These are phyloP conservation scores for Spathaspora arborariae DNA, from an alignment of 805 yeast species.

Conservation along the genomic window DNA sequence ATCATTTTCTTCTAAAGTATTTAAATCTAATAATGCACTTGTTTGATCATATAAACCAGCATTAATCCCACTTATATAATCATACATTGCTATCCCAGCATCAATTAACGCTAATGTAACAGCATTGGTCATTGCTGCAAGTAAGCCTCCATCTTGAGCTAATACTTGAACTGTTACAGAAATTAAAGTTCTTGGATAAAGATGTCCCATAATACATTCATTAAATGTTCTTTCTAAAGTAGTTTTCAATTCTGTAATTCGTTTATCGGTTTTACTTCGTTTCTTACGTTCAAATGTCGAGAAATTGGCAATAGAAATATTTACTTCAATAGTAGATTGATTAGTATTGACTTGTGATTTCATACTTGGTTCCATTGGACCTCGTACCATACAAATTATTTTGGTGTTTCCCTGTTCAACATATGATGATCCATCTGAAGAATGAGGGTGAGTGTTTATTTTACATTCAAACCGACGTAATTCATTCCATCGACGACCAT, in stretches of 20 bases:
- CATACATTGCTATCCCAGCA: slow-evolving; percentile 93
- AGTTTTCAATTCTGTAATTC: slow-evolving; percentile 64
- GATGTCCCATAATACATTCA: slow-evolving; percentile 66
- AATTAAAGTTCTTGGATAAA: slow-evolving; percentile 84
- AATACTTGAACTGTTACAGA: slow-evolving; percentile 71
- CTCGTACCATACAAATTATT: slow-evolving; percentile 78
- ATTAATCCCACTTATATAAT: slow-evolving; percentile 75
- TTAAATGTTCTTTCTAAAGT: slow-evolving; percentile 67
- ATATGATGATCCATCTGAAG: slow-evolving; percentile 89
- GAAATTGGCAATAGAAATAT: slow-evolving; percentile 74
- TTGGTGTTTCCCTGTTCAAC: slow-evolving; percentile 91
- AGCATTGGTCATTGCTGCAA: slow-evolving; percentile 79
- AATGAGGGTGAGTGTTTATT: slow-evolving; percentile 81
- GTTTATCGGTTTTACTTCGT: slow-evolving; percentile 61
- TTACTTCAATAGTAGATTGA: slow-evolving; percentile 58
- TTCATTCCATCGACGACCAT: slow-evolving; percentile 96
- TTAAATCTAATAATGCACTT: slow-evolving; percentile 75
- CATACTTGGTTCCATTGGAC: slow-evolving; percentile 80
- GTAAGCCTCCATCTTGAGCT: slow-evolving; percentile 85
- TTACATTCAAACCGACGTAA: slow-evolving; percentile 76
- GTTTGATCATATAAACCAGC: slow-evolving; percentile 73
- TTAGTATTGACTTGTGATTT: slow-evolving; percentile 49
- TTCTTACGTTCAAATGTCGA: slow-evolving; percentile 74
- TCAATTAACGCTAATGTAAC: slow-evolving; percentile 86
- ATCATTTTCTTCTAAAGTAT: slow-evolving; percentile 77